Percentiles rank a stretch among this genome's conserved stretches.
phyloP scores from a whole-genome alignment of 2,329 filamentous ascomycete species.

The Fusarium sp. region DNA sequence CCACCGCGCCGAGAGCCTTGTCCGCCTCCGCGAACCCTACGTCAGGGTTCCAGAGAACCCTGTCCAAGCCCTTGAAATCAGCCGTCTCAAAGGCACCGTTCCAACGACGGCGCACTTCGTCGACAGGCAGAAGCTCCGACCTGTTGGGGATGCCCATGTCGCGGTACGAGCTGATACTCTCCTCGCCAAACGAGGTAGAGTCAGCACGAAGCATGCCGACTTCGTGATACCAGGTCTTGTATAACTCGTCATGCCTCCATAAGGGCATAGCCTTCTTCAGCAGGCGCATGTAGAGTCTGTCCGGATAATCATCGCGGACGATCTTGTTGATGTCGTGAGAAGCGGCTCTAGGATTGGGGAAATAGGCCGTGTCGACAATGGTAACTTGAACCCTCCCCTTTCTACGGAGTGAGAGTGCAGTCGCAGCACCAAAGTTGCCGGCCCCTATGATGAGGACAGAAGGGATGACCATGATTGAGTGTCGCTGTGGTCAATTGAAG shows the following conservation, averaged over 20 bases:
- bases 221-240: constrained; percentile 63
- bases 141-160: constrained; percentile 52
- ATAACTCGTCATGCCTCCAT: constrained; percentile 58
- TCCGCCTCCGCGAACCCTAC: constrained; percentile 69
- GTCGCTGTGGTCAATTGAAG: constrained; percentile 2
- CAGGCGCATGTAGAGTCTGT: constrained; percentile 53
- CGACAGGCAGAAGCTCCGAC: constrained; percentile 54
- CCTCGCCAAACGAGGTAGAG: constrained; percentile 53
- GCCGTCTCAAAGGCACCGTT: constrained; percentile 66
- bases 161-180: constrained; percentile 53
- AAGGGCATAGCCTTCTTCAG: constrained; percentile 52
- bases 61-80: constrained; percentile 64
- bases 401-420: constrained; percentile 49
- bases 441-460: constrained; percentile 53
- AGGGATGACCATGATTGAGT: constrained; percentile 24
- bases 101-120: constrained; percentile 64
- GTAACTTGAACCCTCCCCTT: constrained; percentile 44
- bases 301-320: constrained; percentile 54
- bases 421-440: constrained; percentile 56
- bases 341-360: constrained; percentile 52
- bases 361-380: constrained; percentile 49
- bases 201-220: constrained; percentile 63
- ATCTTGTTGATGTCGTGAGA: constrained; percentile 60
- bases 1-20: constrained; percentile 63
- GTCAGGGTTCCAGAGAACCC: constrained; percentile 65